Evolutionary conservation across 2,329 filamentous ascomycete species (phyloP).

Genomic region (Magnaporthiopsis poae): DNA sequence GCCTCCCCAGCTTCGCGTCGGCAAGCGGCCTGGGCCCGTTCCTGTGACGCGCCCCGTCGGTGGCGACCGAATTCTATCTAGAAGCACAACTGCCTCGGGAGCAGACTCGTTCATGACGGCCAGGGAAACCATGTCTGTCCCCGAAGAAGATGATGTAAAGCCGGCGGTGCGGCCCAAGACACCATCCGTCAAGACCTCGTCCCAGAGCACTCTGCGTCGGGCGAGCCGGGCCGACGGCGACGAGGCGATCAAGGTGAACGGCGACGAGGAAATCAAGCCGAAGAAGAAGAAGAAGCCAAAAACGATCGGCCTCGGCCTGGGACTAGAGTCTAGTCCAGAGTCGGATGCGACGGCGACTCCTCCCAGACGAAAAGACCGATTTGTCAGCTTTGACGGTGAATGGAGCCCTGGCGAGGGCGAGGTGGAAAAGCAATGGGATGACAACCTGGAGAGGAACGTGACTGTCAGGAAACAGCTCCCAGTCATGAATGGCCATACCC

Average conservation of each 20-base stretch:
- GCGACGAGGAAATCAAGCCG: conserved; percentile 12
- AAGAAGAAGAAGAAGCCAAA: conserved; percentile 20
- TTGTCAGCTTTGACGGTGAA: conserved; percentile 48
- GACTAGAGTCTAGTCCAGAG: conserved; percentile 31
- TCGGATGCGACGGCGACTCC: conserved; percentile 26
- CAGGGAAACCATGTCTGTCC: conserved; percentile 52
- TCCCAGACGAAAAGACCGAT: conserved; percentile 35
- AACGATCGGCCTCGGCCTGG: conserved; percentile 33
- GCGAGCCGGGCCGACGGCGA: conserved; percentile 17
- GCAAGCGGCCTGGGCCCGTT: conserved; percentile 30
- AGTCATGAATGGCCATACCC: conserved; percentile 12
- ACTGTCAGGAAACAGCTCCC: conserved; percentile 37
- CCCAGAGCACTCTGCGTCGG: too few relatives aligned
- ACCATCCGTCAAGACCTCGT: conserved; percentile 19
- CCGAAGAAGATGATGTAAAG: conserved; percentile 47
- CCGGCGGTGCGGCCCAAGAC: conserved; percentile 30
- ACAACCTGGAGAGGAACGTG: conserved; percentile 43
- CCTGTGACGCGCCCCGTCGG: conserved; percentile 33
- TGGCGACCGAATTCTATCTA: conserved; percentile 38
- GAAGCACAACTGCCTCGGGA: conserved; percentile 48
- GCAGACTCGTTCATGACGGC: conserved; percentile 66
- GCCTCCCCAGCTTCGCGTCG: conserved; percentile 44
- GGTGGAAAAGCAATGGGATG: conserved; percentile 46
- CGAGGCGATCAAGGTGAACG: conserved; percentile 13
- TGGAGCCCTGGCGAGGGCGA: conserved; percentile 39